Evolutionary conservation across 2,329 filamentous ascomycete genomes (phyloP).

Genomic region (Gaeumannomyces tritici): DNA sequence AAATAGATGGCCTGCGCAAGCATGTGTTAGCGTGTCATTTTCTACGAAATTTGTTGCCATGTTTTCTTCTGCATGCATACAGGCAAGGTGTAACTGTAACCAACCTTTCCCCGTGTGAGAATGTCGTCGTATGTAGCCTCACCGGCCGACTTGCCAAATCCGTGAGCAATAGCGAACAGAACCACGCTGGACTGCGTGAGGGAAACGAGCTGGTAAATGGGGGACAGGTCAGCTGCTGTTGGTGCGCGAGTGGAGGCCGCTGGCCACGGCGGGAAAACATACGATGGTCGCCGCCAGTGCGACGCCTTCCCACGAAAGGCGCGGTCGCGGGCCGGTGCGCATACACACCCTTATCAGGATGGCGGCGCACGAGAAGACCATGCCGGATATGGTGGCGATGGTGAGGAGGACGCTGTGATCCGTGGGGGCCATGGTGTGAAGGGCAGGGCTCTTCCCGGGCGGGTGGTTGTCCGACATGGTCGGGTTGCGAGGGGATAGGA

Average conservation of each 20-base stretch:
- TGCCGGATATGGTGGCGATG: constrained; percentile 24
- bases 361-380: constrained; percentile 27
- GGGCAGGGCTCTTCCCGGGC: constrained; percentile 13
- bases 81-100: no score
- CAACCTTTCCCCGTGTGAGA: constrained; percentile 22
- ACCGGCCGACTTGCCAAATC: constrained; percentile 25
- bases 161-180: constrained; percentile 24
- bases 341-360: constrained; percentile 28
- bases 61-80: no score
- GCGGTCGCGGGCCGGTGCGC: constrained; percentile 18
- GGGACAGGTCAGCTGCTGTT: background rate
- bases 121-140: constrained; percentile 13
- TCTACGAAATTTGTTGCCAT: no score
- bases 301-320: constrained; percentile 22
- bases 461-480: no score
- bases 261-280: background rate
- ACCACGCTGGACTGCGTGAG: constrained; percentile 25
- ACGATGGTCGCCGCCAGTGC: constrained; percentile 20
- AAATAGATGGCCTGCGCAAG: constrained; percentile 16
- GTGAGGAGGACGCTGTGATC: constrained; percentile 29
- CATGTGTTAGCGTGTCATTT: no score
- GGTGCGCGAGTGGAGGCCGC: no score
- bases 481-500: no score
- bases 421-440: constrained; percentile 22
- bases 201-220: constrained; percentile 1